Base-by-base conservation (phyloP, 495 filamentous ascomycete genomes). In the Aspergillus haitiensis region DNA sequence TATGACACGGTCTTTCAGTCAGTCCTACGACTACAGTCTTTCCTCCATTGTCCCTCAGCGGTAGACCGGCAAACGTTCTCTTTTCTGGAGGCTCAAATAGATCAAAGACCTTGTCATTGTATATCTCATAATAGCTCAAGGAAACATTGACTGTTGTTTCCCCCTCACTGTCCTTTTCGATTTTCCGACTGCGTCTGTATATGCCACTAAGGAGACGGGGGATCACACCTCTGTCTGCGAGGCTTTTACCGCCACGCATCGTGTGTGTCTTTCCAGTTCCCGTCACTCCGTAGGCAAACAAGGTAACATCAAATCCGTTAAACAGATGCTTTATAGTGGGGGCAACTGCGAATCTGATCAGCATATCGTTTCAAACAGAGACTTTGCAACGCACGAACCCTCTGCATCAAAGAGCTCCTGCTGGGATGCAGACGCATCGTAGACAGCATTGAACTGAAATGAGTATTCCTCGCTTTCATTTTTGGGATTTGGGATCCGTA, bases 211-310 rank as follows among this genome's bases (percentile, higher is more conserved):
- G 80, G 42, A 98, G 77, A 55, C 94, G 76, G 5, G 94, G 94
- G 58, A 98, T 98, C 6, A 95, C 86, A 52, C 94, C 94, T 67
- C 94, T 82, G 21, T 98, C 94, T 7, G 89, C 86, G 46, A 97
- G 78, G 65, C 87, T 86, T 73, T 96, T 88, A 53, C 93, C 93
- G 56, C 94, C 94, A 58, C 94, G 86, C 94, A 98, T 98, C 2
- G 94, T 98, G 76, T 97, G 91, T 52, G 94, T 98, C 74, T 98
- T 98, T 21, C 94, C 94, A 0, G 92, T 96, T 21, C 94, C 94
- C 1, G 94, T 98, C 18, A 93, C 90, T 40, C 94, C 94, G 66
- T 98, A 97, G 40, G 94, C 93, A 69, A 98, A 98, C 52, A 98
- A 82, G 2, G 92, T 97, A 31, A 96, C 86, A 72, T 98, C 94